A percentile compares a stretch with the other conserved stretches of the same genome.
phyloP scores from a whole-genome alignment of 768 basidiomycete species.

The Amanita thiersii region DNA sequence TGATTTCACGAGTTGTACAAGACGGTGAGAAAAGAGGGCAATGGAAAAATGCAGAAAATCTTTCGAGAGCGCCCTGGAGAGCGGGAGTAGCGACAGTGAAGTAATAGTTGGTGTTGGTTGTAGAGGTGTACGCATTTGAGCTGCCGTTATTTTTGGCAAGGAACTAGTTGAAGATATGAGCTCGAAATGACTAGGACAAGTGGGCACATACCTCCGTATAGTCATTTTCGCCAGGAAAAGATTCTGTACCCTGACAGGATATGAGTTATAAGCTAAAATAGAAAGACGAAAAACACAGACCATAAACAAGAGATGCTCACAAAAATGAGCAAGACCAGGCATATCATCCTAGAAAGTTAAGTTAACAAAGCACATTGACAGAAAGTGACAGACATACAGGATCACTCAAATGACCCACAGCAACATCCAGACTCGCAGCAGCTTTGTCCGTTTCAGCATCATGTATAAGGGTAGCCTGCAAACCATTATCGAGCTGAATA shows the following conservation, averaged over 20 bases:
- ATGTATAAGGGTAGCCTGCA: constrained; percentile 79
- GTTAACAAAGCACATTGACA: constrained; percentile 2
- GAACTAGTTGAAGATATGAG: constrained; percentile 34
- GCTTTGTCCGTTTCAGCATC: constrained; percentile 89
- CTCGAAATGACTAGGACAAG: constrained; percentile 5
- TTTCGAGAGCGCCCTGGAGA: constrained; percentile 61
- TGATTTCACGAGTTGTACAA: constrained; percentile 83
- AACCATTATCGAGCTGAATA: constrained; percentile 79
- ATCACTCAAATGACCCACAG: constrained; percentile 89
- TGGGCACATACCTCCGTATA: constrained; percentile 64
- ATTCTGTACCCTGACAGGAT: constrained; percentile 57
- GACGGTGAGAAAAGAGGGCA: constrained; percentile 84
- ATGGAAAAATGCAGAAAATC: constrained; percentile 85
- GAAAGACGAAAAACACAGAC: constrained; percentile 32
- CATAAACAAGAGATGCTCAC: constrained; percentile 96
- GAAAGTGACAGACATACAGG: constrained; percentile 49
- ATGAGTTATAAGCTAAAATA: not conserved
- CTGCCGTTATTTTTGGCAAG: constrained; percentile 73
- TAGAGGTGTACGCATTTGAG: constrained; percentile 91
- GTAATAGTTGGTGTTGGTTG: constrained; percentile 87
- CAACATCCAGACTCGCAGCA: constrained; percentile 89
- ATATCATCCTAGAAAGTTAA: constrained; percentile 57
- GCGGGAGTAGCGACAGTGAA: constrained; percentile 63
- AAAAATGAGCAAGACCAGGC: constrained; percentile 91
- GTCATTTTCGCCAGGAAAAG: constrained; percentile 89